Evolutionary conservation across 2,329 filamentous ascomycete genomes (phyloP).

Genomic region (Diaporthe vaccinii): DNA sequence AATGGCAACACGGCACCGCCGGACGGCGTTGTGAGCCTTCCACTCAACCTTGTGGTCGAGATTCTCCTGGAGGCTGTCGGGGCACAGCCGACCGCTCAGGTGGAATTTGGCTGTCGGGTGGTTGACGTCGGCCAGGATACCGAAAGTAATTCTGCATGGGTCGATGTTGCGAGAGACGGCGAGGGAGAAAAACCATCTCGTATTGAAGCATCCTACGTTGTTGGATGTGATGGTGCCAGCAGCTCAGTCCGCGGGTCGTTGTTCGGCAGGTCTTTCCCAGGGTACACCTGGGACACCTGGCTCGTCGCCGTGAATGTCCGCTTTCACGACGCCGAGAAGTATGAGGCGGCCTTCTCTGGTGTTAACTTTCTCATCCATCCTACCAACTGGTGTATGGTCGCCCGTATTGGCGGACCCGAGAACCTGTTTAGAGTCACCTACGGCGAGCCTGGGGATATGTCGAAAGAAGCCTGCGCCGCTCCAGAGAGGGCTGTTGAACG

Average conservation of each 20-base stretch:
- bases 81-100: conserved; percentile 46
- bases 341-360: background rate
- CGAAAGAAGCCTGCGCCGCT: background rate
- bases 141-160: conserved; percentile 43
- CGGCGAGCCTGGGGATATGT: background rate
- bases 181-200: conserved; percentile 31
- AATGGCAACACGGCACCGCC: conserved; percentile 34
- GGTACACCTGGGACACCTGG: conserved; percentile 60
- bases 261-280: conserved; percentile 57
- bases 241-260: conserved; percentile 51
- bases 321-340: conserved; percentile 68
- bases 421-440: conserved; percentile 16
- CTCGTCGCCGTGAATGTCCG: conserved; percentile 63
- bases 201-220: conserved; percentile 54
- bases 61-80: conserved; percentile 52
- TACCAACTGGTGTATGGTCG: conserved; percentile 24
- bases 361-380: conserved; percentile 27
- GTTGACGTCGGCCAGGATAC: conserved; percentile 50
- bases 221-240: conserved; percentile 57
- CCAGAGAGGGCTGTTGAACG: background rate
- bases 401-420: background rate
- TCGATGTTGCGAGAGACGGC: conserved; percentile 40
- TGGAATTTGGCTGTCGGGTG: conserved; percentile 53
- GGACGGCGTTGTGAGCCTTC: conserved; percentile 53
- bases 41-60: conserved; percentile 54